These are phyloP conservation scores for Hordeum vulgare DNA, from an alignment of 176 grass and related monocot genomes.

Conservation along the genomic window DNA sequence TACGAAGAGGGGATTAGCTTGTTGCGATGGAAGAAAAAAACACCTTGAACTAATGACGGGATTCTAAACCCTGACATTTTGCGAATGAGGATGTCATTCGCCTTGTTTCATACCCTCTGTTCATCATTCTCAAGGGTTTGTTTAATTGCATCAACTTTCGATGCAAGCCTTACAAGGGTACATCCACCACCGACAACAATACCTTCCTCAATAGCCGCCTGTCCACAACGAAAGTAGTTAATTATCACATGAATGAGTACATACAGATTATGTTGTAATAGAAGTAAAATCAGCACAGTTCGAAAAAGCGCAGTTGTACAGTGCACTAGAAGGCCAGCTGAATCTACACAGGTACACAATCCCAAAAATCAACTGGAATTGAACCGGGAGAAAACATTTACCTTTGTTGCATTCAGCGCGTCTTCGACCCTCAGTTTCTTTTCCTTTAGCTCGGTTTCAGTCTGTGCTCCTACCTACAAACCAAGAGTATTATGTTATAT, in stretches of 20 bases:
- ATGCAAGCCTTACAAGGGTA: conserved; percentile 72
- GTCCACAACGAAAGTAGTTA: not conserved
- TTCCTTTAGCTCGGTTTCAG: conserved; percentile 84
- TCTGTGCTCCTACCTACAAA: conserved; percentile 86
- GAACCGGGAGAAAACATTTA: conserved; percentile 17
- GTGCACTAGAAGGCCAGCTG: not conserved
- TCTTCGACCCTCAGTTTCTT: conserved; percentile 98
- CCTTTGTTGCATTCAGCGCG: conserved; percentile 90
- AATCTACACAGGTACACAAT: not conserved
- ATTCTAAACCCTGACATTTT: not conserved
- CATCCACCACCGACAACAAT: conserved; percentile 91
- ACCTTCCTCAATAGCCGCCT: conserved; percentile 93
- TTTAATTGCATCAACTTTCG: conserved; percentile 84
- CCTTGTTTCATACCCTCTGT: conserved; percentile 52
- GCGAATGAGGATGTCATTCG: not conserved
- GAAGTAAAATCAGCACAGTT: not conserved
- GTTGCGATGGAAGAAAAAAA: not conserved
- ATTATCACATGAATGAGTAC: not conserved
- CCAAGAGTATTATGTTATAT: not conserved
- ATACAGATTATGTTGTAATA: not conserved
- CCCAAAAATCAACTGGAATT: not conserved
- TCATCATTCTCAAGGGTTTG: conserved; percentile 80
- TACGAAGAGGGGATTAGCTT: not conserved
- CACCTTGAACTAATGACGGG: not conserved
- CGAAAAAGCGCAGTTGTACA: not conserved